Evolutionary conservation across 805 yeast species (phyloP), one percentile per base, ranked within the genome.

Genomic region (Wilhelminamyces savonicus): DNA sequence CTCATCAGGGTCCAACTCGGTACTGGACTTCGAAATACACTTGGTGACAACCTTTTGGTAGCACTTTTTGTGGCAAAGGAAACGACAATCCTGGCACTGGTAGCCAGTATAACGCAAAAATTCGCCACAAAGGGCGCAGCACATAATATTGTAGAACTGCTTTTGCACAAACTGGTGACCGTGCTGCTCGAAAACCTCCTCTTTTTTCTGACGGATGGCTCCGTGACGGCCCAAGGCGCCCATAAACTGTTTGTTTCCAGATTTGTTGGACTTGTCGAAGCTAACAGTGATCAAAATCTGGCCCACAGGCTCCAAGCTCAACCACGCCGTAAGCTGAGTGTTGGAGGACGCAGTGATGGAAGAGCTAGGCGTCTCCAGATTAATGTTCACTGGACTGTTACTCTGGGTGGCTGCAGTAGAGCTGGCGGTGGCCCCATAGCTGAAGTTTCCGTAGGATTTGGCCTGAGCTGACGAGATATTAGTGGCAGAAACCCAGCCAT

Each of bases 161-260:
- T 85, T 90, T 54, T 85, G 95, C 24, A 85, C 94, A 60, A 92
- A 92, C 56, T 86, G 94, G 61, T 92, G 99, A 12, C 99, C 99
- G 52, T 86, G 94, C 46, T 86, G 92, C 57, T 90, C 96, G 52
- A 78, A 84, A 2, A 92, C 85, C 43, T 84, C 94, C 48, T 79
- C 85, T 44, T 88, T 86, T 62, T 88, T 78, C 56, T 86, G 92
- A 48, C 95, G 82, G 41, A 92, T 90, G 39, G 99, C 99, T 63
- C 97, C 97, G 52, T 90, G 96, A 69, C 99, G 94, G 5, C 81
- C 71, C 36, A 64, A 51, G 3, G 62, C 68, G 10, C 69, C 69
- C 61, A 58, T 60, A 29, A 62, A 62, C 20, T 58, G 62, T 25
- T 54, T 56, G 11, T 48, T 36, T 10, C 63, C 65, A 3, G 52